Evolutionary conservation across 208 protist species (phyloP).

Genomic region (Balamuthia mandrillaris): DNA sequence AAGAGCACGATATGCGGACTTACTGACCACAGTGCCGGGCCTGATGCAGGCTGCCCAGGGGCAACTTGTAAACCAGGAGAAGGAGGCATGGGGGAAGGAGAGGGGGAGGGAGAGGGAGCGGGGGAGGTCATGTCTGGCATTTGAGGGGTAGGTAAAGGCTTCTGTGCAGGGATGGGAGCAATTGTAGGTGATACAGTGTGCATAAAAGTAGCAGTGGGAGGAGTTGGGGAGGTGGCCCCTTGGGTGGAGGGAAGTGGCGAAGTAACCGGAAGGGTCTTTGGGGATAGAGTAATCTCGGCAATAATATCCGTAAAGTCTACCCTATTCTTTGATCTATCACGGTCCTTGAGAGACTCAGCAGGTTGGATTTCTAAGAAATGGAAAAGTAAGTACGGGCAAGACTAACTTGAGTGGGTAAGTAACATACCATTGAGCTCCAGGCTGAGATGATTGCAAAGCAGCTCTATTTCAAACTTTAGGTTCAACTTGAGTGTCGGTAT

Average conservation of each 20-base stretch:
- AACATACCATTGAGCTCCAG: slow-evolving; percentile 63
- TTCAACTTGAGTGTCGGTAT: slow-evolving; percentile 92
- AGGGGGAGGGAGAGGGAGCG: neutral
- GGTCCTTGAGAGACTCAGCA: slow-evolving; percentile 6
- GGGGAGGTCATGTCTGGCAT: neutral
- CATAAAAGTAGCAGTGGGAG: too few relatives aligned
- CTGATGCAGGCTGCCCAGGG: too few relatives aligned
- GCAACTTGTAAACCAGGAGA: too few relatives aligned
- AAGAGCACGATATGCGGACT: slow-evolving; percentile 35
- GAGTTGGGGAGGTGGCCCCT: too few relatives aligned
- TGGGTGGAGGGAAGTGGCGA: too few relatives aligned
- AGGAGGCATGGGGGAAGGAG: neutral
- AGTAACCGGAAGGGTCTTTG: too few relatives aligned
- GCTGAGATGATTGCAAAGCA: slow-evolving; percentile 76
- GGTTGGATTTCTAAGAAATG: slow-evolving; percentile 3
- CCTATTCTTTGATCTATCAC: neutral
- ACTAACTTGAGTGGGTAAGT: neutral
- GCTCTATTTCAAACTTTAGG: slow-evolving; percentile 95
- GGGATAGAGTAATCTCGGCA: too few relatives aligned
- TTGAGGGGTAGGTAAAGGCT: neutral
- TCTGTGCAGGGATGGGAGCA: neutral
- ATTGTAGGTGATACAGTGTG: neutral
- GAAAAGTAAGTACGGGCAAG: neutral
- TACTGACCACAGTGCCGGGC: slow-evolving; percentile 15
- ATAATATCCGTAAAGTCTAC: slow-evolving; percentile 25